Conservation (phyloP, 495 filamentous ascomycete genomes). For the Neurospora sp. region DNA sequence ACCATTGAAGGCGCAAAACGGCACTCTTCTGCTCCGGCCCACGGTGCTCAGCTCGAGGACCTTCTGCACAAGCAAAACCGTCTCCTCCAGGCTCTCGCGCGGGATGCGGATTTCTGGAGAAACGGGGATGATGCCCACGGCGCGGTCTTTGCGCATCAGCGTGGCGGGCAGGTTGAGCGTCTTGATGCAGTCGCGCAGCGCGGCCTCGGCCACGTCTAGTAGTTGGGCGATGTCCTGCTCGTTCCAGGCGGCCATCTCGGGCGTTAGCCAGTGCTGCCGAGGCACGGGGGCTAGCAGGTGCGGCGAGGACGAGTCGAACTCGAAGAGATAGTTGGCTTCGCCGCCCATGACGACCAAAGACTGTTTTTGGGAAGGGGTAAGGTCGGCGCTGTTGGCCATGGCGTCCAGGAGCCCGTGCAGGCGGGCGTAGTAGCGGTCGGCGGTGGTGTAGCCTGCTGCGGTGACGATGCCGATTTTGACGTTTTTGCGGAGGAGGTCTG, state of each 20-base stretch:
- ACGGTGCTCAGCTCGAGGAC: constrained; percentile 67
- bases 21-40: constrained; percentile 44
- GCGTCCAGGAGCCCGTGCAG: constrained; percentile 78
- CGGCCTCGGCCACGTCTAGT: constrained; percentile 77
- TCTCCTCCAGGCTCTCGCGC: constrained; percentile 89
- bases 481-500: constrained; percentile 44
- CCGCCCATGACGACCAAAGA: constrained; percentile 82
- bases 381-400: constrained; percentile 49
- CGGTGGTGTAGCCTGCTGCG: constrained; percentile 89
- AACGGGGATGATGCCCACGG: constrained; percentile 77
- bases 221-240: constrained; percentile 67
- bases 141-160: constrained; percentile 82
- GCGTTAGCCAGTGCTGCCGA: constrained; percentile 65
- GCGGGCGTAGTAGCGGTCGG: constrained; percentile 69
- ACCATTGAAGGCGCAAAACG: constrained; percentile 98
- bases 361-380: constrained; percentile 54
- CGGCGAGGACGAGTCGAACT: constrained; percentile 47
- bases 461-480: constrained; percentile 91
- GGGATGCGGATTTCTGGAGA: constrained; percentile 52
- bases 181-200: constrained; percentile 65
- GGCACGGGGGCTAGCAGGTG: constrained; percentile 54
- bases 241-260: constrained; percentile 80
- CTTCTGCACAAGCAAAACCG: constrained; percentile 86
- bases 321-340: constrained; percentile 81
- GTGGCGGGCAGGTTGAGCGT: constrained; percentile 67